These are phyloP conservation scores for Mycena venus DNA, from an alignment of 768 basidiomycete genomes.

Conservation along the genomic window DNA sequence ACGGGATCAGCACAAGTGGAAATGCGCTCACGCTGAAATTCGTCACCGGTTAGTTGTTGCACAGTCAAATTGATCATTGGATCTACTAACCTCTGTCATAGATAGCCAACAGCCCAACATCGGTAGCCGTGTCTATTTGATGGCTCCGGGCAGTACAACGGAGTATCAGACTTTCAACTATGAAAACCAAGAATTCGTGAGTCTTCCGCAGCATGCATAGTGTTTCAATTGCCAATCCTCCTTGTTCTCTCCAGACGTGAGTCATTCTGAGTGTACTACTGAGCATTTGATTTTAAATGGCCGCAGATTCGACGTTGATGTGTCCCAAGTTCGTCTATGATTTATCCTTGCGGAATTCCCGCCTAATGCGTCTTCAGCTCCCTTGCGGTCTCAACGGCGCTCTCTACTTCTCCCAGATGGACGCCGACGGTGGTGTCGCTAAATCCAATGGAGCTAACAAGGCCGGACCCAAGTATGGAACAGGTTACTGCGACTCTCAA, in stretches of 20 bases:
- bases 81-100: neutral
- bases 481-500: conserved; percentile 76
- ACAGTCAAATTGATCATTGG: too few species aligned
- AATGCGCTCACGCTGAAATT: too few species aligned
- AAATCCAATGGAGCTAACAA: neutral
- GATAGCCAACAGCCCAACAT: too few species aligned
- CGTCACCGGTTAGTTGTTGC: conserved; percentile 46
- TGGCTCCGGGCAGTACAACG: too few species aligned
- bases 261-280: conserved; percentile 46
- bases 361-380: neutral
- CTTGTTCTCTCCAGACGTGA: conserved; percentile 37
- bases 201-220: neutral
- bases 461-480: conserved; percentile 68
- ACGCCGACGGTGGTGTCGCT: conserved; percentile 4
- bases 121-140: too few species aligned
- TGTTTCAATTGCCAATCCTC: conserved; percentile 34
- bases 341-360: neutral
- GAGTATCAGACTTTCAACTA: too few species aligned
- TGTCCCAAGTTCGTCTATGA: neutral
- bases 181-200: too few species aligned
- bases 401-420: too few species aligned
- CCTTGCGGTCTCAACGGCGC: too few species aligned
- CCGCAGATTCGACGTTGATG: conserved; percentile 61
- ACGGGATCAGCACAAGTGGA: too few species aligned
- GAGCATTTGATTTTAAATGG: neutral